Percentiles rank a stretch among this genome's conserved stretches.
Evolutionary conservation across 768 basidiomycete species (phyloP).

Genomic region (Termitomyces sp.): DNA sequence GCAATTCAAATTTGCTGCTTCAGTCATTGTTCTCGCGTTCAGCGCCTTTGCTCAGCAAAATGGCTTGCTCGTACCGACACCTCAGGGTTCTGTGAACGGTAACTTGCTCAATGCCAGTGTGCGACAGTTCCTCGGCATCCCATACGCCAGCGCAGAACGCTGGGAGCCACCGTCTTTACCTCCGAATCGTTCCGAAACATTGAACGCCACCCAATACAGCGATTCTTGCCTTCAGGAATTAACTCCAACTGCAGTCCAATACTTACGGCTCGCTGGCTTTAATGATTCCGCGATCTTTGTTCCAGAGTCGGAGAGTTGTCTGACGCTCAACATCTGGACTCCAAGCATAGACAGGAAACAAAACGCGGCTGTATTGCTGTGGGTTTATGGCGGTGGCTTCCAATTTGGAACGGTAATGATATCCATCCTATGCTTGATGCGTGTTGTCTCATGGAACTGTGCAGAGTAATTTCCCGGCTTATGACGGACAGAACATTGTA

Average conservation of each 20-base stretch:
- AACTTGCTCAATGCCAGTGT: constrained; percentile 20
- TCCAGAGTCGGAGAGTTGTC: constrained; percentile 28
- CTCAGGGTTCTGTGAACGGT: constrained; percentile 25
- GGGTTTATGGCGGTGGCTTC: constrained; percentile 36
- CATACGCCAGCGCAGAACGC: constrained; percentile 25
- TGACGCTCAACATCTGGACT: constrained; percentile 33
- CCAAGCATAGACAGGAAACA: constrained; percentile 25
- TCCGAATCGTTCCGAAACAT: constrained; percentile 11
- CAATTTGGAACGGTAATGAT: constrained; percentile 27
- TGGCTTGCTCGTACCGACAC: constrained; percentile 22
- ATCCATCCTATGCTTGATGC: background rate
- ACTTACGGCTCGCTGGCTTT: constrained; percentile 19
- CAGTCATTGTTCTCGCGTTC: background rate
- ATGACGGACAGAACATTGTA: constrained; percentile 26
- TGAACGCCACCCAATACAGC: constrained; percentile 23
- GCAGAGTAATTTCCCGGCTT: constrained; percentile 24
- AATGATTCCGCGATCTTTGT: constrained; percentile 17
- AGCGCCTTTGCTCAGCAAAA: background rate
- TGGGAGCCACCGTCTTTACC: constrained; percentile 25
- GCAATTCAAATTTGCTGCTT: background rate
- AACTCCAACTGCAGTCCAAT: constrained; percentile 14
- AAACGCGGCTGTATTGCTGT: constrained; percentile 26
- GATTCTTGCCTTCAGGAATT: constrained; percentile 25
- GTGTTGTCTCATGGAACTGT: background rate
- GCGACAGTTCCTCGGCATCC: constrained; percentile 29